Evolutionary conservation across 805 yeast species (phyloP), one percentile per base, ranked within the genome.

Genomic region (Lipomyces yamanashiensis): DNA sequence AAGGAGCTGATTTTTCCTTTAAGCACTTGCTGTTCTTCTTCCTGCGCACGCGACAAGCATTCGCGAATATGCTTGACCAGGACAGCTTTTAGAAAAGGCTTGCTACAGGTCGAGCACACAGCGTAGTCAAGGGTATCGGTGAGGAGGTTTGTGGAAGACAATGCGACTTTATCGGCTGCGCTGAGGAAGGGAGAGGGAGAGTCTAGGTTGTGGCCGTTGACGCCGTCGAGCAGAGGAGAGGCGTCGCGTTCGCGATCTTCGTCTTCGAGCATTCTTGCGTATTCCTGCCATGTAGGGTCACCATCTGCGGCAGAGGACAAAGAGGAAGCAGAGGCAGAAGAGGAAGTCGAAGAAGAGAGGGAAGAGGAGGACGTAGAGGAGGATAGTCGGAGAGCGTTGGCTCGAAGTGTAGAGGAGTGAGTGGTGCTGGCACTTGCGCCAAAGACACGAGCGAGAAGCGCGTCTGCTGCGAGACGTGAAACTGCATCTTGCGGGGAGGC

Each of bases 31-130:
- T 59, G 64, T 73, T 66, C 67, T 73, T 71, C 54, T 19, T 28
- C 47, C 23, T 44, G 50, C 8, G 58, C 58, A 9, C 50, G 58
- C 21, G 49, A 33, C 23, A 56, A 70, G 68, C 86, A 83, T 44
- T 59, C 61, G 15, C 67, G 70, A 12, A 82, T 73, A 71, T 83
- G 86, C 21, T 71, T 73, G 0, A 75, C 74, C 33, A 83, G 64
- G 62, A 74, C 72, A 1, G 73, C 66, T 40, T 75, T 77, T 23
- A 82, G 68, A 1, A 82, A 75, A 1, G 86, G 86, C 58, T 79
- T 75, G 50, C 76, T 76, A 69, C 86, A 83, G 55, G 73, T 73
- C 57, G 80, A 81, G 71, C 86, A 83, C 54, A 81, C 78, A 45
- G 83, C 73, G 66, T 82, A 83, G 37, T 76, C 76, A 4, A 81